Percentiles rank a stretch among this genome's conserved stretches.
These are phyloP conservation scores for Ustilago cynodontis DNA, from an alignment of 1,284 basidiomycete species.

Conservation along the genomic window DNA sequence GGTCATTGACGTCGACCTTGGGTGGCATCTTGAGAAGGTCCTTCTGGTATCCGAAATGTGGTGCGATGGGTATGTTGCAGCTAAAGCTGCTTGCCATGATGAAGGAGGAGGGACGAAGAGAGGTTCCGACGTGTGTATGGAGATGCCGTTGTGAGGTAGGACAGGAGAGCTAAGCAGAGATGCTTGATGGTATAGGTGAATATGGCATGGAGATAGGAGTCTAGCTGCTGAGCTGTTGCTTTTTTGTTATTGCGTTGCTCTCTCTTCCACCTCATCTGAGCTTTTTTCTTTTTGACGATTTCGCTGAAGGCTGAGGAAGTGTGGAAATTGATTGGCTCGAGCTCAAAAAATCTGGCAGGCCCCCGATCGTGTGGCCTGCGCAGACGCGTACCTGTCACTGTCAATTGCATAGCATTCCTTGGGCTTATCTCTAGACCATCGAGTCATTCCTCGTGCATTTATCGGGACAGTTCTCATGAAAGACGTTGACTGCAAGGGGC, in stretches of 20 bases:
- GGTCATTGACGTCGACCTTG: slow-evolving; percentile 73
- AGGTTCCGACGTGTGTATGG: slow-evolving; percentile 1
- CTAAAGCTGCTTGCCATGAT: slow-evolving; percentile 10
- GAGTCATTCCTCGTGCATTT: too few relatives aligned
- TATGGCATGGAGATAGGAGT: background rate
- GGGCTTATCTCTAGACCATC: too few relatives aligned
- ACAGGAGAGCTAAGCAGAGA: background rate
- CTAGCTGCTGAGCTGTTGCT: background rate
- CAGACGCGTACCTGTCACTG: background rate
- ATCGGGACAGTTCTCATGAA: background rate
- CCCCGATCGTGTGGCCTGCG: slow-evolving; percentile 14
- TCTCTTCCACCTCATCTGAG: slow-evolving; percentile 6
- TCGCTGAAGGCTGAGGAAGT: background rate
- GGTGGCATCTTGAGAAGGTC: slow-evolving; percentile 71
- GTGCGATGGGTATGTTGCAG: slow-evolving; percentile 19
- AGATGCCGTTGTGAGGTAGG: background rate
- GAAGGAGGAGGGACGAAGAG: background rate
- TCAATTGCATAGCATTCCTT: background rate
- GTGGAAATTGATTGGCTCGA: slow-evolving; percentile 21
- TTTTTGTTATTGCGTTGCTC: slow-evolving; percentile 7
- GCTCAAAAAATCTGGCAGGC: background rate
- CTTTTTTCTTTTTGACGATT: background rate
- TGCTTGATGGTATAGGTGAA: background rate
- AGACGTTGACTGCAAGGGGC: too few relatives aligned
- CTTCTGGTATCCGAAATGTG: background rate